Base-by-base conservation (phyloP, 371 early-diverging fungal genomes). In the Rozella allomycis region DNA sequence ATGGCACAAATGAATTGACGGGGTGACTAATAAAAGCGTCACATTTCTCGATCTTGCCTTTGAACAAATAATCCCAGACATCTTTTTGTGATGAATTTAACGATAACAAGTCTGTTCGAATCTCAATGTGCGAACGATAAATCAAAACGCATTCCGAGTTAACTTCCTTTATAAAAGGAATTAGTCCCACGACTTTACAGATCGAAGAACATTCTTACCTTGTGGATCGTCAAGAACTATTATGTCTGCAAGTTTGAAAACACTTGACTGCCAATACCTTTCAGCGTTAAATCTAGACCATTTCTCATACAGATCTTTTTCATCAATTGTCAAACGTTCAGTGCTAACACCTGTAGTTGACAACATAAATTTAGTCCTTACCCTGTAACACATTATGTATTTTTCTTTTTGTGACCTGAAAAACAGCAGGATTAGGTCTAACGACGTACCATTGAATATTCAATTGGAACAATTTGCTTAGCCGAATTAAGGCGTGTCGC, bases 201-300 rank as follows among this genome's bases (percentile, higher is more conserved):
- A 3, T 4, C 12, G 11, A 12, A 5, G 25, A 9, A 9, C 4
- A 20, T 31, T 31, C 37, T 39, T 56, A 64, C 70, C 46, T 55
- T 84, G 82, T 22, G 82, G 82, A 43, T 84, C 85, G 35, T 84
- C 85, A 47, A 84, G 72, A 23, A 84, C 59, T 41, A 81, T 72
- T 29, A 82, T 68, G 54, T 77, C 71, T 5, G 72, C 66, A 11
- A 46, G 46, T 22, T 41, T 46, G 31, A 84, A 56, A 8, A 77
- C 72, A 1, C 70, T 78, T 22, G 66, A 57, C 13, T 50, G 55
- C 82, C 82, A 84, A 47, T 72, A 78, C 19, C 63, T 50, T 18
- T 70, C 61, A 18, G 58, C 75, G 49, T 84, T 84, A 23, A 64
- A 59, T 34, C 61, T 47, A 27, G 71, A 60, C 85, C 85, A 84